phyloP scores from a whole-genome alignment of 108 stramenopile genomes.

The Schizochytrium sp. region DNA sequence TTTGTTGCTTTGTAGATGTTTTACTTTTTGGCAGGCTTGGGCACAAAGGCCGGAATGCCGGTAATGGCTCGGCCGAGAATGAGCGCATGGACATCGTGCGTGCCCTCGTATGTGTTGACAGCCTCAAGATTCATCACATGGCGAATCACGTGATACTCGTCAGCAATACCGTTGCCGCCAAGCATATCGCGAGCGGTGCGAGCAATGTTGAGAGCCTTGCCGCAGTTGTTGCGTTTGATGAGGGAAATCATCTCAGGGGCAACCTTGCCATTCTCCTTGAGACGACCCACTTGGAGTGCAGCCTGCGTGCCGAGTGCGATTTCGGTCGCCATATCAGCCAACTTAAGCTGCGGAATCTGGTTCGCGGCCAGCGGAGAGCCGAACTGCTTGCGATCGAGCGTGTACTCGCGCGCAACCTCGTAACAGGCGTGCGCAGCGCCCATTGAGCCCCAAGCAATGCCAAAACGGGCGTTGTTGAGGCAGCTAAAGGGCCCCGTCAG shows the following conservation, averaged over 20 bases:
- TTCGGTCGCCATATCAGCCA: slow-evolving; percentile 85
- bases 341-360: slow-evolving; percentile 85
- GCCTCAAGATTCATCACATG: slow-evolving; percentile 90
- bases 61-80: slow-evolving; percentile 86
- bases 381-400: slow-evolving; percentile 72
- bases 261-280: slow-evolving; percentile 49
- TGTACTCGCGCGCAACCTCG: slow-evolving; percentile 69
- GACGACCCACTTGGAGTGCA: slow-evolving; percentile 66
- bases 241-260: slow-evolving; percentile 78
- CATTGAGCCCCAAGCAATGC: slow-evolving; percentile 83
- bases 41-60: slow-evolving; percentile 74
- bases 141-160: slow-evolving; percentile 92
- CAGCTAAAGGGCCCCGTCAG: slow-evolving; percentile 72
- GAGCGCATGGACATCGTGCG: slow-evolving; percentile 89
- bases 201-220: slow-evolving; percentile 77
- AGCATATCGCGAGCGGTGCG: slow-evolving; percentile 78
- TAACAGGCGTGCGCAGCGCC: slow-evolving; percentile 88
- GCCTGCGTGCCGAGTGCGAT: slow-evolving; percentile 38
- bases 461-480: slow-evolving; percentile 86
- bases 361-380: slow-evolving; percentile 83
- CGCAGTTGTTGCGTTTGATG: slow-evolving; percentile 85
- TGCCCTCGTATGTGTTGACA: slow-evolving; percentile 96
- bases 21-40: slow-evolving; percentile 15
- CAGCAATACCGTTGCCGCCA: slow-evolving; percentile 88
- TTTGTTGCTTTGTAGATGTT: no score